Base-by-base conservation (phyloP, 2,329 filamentous ascomycete genomes). In the Colletotrichum gloeosporioides region DNA sequence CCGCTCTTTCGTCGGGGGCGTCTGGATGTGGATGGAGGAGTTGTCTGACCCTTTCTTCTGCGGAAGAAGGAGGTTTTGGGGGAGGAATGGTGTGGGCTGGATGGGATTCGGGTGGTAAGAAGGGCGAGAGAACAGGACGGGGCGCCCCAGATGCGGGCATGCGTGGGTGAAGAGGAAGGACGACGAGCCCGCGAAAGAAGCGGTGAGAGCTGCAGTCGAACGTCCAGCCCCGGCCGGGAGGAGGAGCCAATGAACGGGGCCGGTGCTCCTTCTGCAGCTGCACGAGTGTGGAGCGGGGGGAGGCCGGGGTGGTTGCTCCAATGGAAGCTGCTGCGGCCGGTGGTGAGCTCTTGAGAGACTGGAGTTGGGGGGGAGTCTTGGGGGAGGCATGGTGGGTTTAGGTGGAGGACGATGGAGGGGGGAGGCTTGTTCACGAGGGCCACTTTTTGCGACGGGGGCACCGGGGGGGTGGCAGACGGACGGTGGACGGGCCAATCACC, bases 1-100 rank as follows among this genome's bases (percentile, higher is more conserved):
- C 86, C 86, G 86, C 86, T 86, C 84, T 87, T 87, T 86, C 69
- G 77, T 69, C 75, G 75, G 74, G 75, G 75, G 69, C 49, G 68
- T 62, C 67, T 68, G 62, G 72, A 73, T 66, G 76, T 57, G 59
- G 69, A 44, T 39, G 73, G 73, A 31, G 70, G 66, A 25, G 63
- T 66, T 53, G 61, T 73, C 22, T 64, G 22, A 53, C 65, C 53
- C 70, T 66, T 63, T 69, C 18, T 62, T 27, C 53, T 49, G 64
- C 55, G 69, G 36, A 69, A 68, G 67, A 66, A 68, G 36, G 29
- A 66, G 75, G 69, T 71, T 70, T 71, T 62, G 66, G 73, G 74
- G 53, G 76, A 66, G 22, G 39, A 70, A 22, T n/a, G 29, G 69
- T 66, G 69, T 70, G 76, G 69, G 49, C 57, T 36, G 75, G 44